These are phyloP conservation scores for Phytophthora hybrid DNA, from an alignment of 352 stramenopile genomes.

Conservation along the genomic window DNA sequence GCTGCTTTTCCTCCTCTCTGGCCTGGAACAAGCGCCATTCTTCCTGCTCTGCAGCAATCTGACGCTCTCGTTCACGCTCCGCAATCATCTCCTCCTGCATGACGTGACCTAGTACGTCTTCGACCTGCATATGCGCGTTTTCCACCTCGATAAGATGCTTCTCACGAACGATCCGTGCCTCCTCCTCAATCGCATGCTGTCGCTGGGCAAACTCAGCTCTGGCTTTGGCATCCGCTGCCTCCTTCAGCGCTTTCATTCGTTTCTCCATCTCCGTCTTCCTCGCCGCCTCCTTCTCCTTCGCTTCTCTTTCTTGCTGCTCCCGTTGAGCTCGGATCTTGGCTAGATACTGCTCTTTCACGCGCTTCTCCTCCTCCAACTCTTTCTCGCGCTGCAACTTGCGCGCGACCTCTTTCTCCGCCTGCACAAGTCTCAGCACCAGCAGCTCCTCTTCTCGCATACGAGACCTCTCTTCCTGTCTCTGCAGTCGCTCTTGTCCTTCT, in stretches of 20 bases:
- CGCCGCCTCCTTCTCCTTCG: conserved; percentile 54
- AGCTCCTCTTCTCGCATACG: conserved; percentile 74
- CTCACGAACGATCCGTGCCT: conserved; percentile 50
- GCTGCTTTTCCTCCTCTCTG: conserved; percentile 57
- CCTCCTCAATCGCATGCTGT: conserved; percentile 49
- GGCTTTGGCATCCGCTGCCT: conserved; percentile 64
- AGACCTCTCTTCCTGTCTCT: conserved; percentile 59
- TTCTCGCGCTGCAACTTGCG: conserved; percentile 39
- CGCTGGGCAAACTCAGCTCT: conserved; percentile 55
- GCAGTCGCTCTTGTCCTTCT: conserved; percentile 56
- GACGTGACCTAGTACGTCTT: conserved; percentile 49
- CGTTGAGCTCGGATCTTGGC: conserved; percentile 51
- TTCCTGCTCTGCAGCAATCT: conserved; percentile 67
- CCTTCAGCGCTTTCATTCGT: conserved; percentile 73
- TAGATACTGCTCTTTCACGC: conserved; percentile 61
- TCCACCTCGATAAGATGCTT: conserved; percentile 46
- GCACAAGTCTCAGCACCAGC: conserved; percentile 47
- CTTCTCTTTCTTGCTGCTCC: conserved; percentile 51
- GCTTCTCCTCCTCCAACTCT: conserved; percentile 60
- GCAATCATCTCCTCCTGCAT: conserved; percentile 51
- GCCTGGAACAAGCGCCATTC: conserved; percentile 72
- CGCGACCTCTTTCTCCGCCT: conserved; percentile 44
- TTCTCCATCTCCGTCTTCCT: conserved; percentile 52
- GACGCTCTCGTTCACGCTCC: conserved; percentile 47
- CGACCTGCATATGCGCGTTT: conserved; percentile 52